These are phyloP conservation scores for Solanum chilense DNA, from an alignment of 257 asterid genomes.

Conservation along the genomic window DNA sequence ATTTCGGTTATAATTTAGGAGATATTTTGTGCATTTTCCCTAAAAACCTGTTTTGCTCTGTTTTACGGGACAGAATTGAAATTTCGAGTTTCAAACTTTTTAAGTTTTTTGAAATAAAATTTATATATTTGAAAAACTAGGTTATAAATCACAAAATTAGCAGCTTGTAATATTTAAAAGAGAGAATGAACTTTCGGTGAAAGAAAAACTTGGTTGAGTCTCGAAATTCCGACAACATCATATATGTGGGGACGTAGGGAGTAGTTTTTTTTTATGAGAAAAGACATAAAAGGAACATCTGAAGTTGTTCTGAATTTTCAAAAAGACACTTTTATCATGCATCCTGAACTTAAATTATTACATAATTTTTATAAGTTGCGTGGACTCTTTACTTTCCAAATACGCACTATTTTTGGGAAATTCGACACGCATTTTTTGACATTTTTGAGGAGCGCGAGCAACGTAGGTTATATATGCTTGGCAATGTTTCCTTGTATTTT, in stretches of 20 bases:
- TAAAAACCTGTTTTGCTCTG: not conserved
- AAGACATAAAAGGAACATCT: no score
- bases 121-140: not conserved
- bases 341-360: no score
- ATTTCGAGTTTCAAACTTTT: not conserved
- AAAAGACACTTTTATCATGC: no score
- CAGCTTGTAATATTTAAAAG: not conserved
- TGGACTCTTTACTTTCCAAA: no score
- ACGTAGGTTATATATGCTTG: not conserved
- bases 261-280: not conserved
- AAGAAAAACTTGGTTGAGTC: not conserved
- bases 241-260: not conserved
- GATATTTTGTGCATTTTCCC: no score
- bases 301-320: no score
- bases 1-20: no score
- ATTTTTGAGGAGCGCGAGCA: not conserved
- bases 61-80: not conserved
- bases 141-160: not conserved
- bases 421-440: not conserved
- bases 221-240: not conserved
- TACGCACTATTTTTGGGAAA: not conserved
- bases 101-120: no score
- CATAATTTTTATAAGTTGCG: not conserved
- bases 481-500: not conserved
- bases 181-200: not conserved